Evolutionary conservation across 2,329 filamentous ascomycete species (phyloP), one percentile per base, ranked within the genome.

Genomic region (Cercospora brassicicola): DNA sequence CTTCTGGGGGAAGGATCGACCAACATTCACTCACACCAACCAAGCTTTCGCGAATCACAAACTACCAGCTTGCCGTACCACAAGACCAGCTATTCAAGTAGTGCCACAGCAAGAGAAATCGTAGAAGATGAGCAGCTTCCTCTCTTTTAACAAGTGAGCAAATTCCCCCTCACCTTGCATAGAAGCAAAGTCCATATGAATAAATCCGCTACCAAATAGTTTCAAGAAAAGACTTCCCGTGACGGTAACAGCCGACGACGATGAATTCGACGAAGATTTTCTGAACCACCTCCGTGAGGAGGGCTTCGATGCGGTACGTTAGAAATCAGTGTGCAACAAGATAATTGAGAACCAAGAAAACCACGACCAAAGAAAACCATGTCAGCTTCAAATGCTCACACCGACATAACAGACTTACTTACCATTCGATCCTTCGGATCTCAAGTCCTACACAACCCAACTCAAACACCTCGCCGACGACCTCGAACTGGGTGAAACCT

Each of bases 231-330:
- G 76, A 57, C 70, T 83, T 5, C 80, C 77, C 69, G 72, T 83
- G n/a, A 57, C 55, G 3, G 55, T 57, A 5, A 80, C 80, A 4
- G 76, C 78, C 61, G 73, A 80, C 23, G 76, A 79, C 42, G 72
- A 77, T 3, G 75, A 80, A 45, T 79, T 81, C 59, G 79, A 82
- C 36, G 73, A 56, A 53, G 63, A 59, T 76, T 23, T 78, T 4
- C 69, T 83, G 15, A 72, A 80, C 9, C 75, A 80, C 56, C 79
- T 81, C 73, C 76, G 76, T 69, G 78, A 81, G 67, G 81, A 83
- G 70, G 80, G 81, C 66, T 84, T 80, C 76, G 75, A 81, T 39
- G 77, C 78, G 6, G 55, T 57, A 36, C 28, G 55, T 33, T 13
- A 13, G 18, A 20, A 18, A 3, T 20, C 48, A 20, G 10, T 23